Base-by-base conservation (phyloP, 352 stramenopile species). In the Globisporangium nunn region DNA sequence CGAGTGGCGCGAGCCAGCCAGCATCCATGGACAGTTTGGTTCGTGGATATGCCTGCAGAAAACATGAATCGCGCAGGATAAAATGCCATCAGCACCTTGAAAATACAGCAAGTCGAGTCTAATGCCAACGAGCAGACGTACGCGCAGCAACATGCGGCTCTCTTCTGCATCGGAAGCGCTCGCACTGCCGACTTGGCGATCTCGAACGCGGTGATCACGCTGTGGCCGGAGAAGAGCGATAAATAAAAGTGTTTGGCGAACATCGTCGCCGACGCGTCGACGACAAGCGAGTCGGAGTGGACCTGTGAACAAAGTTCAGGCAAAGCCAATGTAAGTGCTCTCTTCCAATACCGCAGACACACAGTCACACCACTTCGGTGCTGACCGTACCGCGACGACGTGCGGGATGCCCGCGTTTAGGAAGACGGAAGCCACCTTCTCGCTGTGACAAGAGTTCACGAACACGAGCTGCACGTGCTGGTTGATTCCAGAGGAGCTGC, bases 381-480 rank as follows among this genome's bases (percentile, higher is more conserved):
- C n/a, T 7, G n/a, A 40, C 62, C 71, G 28, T 66, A 95, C 83
- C 6, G 87, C 88, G n/a, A 97, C 84, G 7, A 97, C 88, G 59
- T 97, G 87, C 2, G 84, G 86, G 39, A 97, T 93, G 6, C 88
- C 90, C 2, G 88, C 89, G 37, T 90, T 82, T 35, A 95, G 68
- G 49, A 97, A 97, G 1, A 94, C 85, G 2, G 81, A 84, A 2
- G 88, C 90, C n/a, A 89, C 83, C 44, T 79, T 78, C 60, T 97
- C 74, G 51, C 81, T 95, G 61, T 95, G 81, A 45, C 90, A 91
- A 6, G 82, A 86, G 54, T 89, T 93, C 40, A 93, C 81, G 65
- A 91, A 93, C 14, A 93, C 82, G 46, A 93, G 69, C 46, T 89
- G 71, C 8, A 85, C 72, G 46, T 67, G 59, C 46, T 68, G 59